Conservation (phyloP, 2,329 filamentous ascomycete genomes). For the Monosporascus sp. region DNA sequence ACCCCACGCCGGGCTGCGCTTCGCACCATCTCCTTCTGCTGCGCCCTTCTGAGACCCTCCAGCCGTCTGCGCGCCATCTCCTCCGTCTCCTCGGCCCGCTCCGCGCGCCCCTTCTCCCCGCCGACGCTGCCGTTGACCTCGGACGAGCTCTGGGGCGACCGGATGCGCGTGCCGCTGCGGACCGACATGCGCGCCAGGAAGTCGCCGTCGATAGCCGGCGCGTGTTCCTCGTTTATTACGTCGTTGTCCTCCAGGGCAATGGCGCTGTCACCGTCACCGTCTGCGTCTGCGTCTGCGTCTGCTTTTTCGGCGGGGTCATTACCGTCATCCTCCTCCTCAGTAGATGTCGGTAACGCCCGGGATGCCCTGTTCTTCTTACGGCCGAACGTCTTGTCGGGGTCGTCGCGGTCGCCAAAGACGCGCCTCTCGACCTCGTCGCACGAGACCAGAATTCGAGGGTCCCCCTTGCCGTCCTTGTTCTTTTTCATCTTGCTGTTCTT, state of each 20-base stretch:
- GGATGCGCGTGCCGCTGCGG: constrained; percentile 31
- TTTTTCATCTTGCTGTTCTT: constrained; percentile 12
- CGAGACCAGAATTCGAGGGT: constrained; percentile 42
- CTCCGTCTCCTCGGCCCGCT: constrained; percentile 46
- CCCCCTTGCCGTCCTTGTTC: constrained; percentile 41
- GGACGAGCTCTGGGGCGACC: constrained; percentile 34
- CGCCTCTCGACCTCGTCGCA: constrained; percentile 45
- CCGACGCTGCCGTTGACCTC: constrained; percentile 53
- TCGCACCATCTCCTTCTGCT: constrained; percentile 30
- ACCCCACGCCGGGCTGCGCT: constrained; percentile 50
- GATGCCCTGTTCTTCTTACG: constrained; percentile 40
- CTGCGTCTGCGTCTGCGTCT: constrained; percentile 1
- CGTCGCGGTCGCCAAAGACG: constrained; percentile 42
- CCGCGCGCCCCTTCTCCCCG: constrained; percentile 50
- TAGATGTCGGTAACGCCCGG: constrained; percentile 32
- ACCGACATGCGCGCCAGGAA: constrained; percentile 28
- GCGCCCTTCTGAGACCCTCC: constrained; percentile 42
- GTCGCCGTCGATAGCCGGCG: constrained; percentile 8
- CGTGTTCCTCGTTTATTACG: neutral
- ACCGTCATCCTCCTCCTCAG: constrained; percentile 41
- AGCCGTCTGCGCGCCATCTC: constrained; percentile 44
- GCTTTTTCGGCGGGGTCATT: constrained; percentile 17
- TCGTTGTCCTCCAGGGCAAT: neutral
- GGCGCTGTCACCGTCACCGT: constrained; percentile 3
- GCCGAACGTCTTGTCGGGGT: constrained; percentile 40